Conservation (phyloP, 768 basidiomycete species). For the Mycena floridula region DNA sequence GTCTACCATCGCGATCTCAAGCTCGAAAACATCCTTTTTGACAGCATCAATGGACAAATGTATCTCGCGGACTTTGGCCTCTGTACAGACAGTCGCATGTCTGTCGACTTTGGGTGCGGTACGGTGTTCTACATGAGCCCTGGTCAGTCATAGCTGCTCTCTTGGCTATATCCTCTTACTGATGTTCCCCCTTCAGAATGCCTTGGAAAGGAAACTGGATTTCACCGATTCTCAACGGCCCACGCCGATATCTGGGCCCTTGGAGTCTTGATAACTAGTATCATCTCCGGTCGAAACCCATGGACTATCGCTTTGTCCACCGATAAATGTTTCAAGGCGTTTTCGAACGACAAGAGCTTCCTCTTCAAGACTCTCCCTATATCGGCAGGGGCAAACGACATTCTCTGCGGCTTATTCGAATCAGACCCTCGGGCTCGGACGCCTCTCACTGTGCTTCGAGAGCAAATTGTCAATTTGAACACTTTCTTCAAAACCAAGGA, state of each 20-base stretch:
- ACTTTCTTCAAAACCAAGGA: conserved; percentile 56
- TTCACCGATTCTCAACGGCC: conserved; percentile 47
- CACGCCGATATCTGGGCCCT: conserved; percentile 71
- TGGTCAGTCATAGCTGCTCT: too few relatives aligned
- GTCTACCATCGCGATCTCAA: conserved; percentile 87
- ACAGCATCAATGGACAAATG: conserved; percentile 42
- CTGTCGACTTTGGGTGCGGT: conserved; percentile 50
- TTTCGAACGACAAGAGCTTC: conserved; percentile 54
- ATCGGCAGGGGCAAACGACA: conserved; percentile 53
- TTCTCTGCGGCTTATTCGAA: conserved; percentile 71
- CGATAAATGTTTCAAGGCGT: conserved; percentile 66
- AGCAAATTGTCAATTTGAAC: conserved; percentile 45
- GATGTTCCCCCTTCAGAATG: conserved; percentile 39
- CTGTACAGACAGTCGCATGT: conserved; percentile 39
- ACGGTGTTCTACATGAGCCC: conserved; percentile 67
- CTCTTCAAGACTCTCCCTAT: conserved; percentile 68
- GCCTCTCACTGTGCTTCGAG: conserved; percentile 52
- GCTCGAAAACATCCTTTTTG: conserved; percentile 74
- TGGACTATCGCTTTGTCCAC: conserved; percentile 65
- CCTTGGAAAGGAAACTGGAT: conserved; percentile 36
- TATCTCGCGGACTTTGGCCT: conserved; percentile 78
- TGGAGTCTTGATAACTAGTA: conserved; percentile 77
- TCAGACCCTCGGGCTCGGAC: conserved; percentile 58
- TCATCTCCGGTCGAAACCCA: conserved; percentile 75
- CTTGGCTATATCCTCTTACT: conserved; percentile 5